Percentiles rank a stretch among this genome's conserved stretches.
phyloP scores from a whole-genome alignment of 2,329 filamentous ascomycete species.

The Onygena corvina region DNA sequence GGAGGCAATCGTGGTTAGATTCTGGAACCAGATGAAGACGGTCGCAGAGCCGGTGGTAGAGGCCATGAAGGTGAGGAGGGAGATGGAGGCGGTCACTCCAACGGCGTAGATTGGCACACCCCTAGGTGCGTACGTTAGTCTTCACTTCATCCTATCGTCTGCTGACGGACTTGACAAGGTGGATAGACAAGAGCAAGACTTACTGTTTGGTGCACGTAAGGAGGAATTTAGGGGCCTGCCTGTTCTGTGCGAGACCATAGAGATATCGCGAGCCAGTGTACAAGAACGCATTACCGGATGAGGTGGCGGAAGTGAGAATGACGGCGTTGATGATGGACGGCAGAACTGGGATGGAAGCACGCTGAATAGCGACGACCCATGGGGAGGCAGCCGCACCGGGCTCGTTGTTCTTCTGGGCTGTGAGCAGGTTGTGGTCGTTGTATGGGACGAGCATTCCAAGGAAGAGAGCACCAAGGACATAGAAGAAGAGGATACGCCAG shows the following conservation, averaged over 20 bases:
- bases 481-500: conserved; percentile 46
- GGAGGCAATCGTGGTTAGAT: conserved; percentile 33
- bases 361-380: conserved; percentile 59
- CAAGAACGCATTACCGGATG: conserved; percentile 56
- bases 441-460: conserved; percentile 57
- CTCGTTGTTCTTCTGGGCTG: conserved; percentile 43
- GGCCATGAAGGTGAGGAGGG: conserved; percentile 37
- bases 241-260: conserved; percentile 37
- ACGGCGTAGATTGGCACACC: conserved; percentile 38
- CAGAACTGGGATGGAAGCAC: conserved; percentile 54
- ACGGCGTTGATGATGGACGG: conserved; percentile 65
- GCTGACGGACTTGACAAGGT: too few relatives aligned
- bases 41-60: conserved; percentile 26
- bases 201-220: conserved; percentile 37
- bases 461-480: conserved; percentile 44
- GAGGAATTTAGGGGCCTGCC: conserved; percentile 43
- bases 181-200: conserved; percentile 28
- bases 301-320: conserved; percentile 60
- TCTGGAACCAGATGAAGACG: conserved; percentile 39
- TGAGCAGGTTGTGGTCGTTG: conserved; percentile 39
- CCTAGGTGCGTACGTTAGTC: conserved; percentile 17
- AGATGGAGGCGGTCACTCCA: conserved; percentile 30
- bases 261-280: conserved; percentile 43
- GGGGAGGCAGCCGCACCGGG: conserved; percentile 52
- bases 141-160: too few relatives aligned